Evolutionary conservation across 192 early-diverging fungal species (phyloP).

Genomic region (Powellomyces hirtus): DNA sequence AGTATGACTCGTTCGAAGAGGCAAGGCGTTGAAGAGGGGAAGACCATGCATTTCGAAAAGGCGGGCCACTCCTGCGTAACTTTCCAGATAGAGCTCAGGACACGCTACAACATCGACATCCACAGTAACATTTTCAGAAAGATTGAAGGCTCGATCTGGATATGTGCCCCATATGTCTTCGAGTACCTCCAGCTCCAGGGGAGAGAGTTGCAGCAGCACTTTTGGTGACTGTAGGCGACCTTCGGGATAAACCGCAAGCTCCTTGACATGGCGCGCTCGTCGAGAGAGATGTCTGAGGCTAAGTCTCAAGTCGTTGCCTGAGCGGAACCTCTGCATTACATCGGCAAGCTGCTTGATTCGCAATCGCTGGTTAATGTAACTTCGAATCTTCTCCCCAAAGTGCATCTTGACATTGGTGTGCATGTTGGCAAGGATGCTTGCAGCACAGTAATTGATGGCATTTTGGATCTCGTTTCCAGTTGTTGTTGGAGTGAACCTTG

Average conservation of each 20-base stretch:
- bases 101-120: background rate
- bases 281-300: background rate
- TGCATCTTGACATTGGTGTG: slow-evolving; percentile 2
- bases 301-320: background rate
- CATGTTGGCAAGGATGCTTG: slow-evolving; percentile 15
- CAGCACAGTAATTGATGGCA: slow-evolving; percentile 3
- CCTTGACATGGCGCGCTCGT: background rate
- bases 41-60: too few species aligned
- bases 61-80: background rate
- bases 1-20: background rate
- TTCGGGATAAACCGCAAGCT: background rate
- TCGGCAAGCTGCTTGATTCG: background rate
- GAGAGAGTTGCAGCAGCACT: background rate
- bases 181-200: background rate
- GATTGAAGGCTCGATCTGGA: background rate
- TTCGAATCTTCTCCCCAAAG: background rate
- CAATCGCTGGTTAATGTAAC: background rate
- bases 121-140: background rate
- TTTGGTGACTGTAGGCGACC: background rate
- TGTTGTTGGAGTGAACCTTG: too few species aligned
- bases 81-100: background rate
- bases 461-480: too few species aligned
- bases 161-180: background rate
- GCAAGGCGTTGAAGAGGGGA: slow-evolving; percentile 6
- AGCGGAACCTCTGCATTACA: background rate